phyloP scores from a whole-genome alignment of 129 eudicot genomes.

The Centrapalus pauciflorus region DNA sequence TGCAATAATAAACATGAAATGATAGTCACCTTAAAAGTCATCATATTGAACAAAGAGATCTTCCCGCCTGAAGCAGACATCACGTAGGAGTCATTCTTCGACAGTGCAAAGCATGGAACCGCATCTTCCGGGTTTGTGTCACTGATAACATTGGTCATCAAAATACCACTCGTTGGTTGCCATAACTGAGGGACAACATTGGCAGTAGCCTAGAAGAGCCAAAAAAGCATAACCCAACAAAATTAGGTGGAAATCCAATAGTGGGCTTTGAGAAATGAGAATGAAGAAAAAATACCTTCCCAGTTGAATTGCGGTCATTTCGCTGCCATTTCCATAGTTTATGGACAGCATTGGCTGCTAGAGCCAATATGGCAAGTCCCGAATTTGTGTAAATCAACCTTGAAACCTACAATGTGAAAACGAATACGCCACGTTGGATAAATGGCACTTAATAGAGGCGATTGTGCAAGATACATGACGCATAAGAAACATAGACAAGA shows the following conservation, averaged over 20 bases:
- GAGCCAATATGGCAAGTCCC: constrained; percentile 71
- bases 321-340: constrained; percentile 83
- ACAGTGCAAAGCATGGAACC: constrained; percentile 80
- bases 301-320: constrained; percentile 52
- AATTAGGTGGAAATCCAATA: background rate
- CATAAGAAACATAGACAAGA: background rate
- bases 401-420: constrained; percentile 43
- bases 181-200: constrained; percentile 57
- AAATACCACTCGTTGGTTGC: constrained; percentile 87
- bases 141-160: constrained; percentile 76
- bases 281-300: constrained; percentile 40
- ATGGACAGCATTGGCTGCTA: constrained; percentile 82
- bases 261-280: background rate
- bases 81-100: constrained; percentile 88
- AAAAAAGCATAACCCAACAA: background rate
- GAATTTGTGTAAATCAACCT: constrained; percentile 78
- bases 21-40: constrained; percentile 73
- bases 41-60: constrained; percentile 81
- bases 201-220: constrained; percentile 55
- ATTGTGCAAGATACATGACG: background rate
- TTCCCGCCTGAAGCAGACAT: constrained; percentile 95
- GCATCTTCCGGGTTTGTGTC: constrained; percentile 77
- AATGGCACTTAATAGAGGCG: background rate
- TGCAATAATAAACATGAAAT: background rate
- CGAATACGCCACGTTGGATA: background rate